Conservation (phyloP, 2,329 filamentous ascomycete species). For the Fusarium sp. region DNA sequence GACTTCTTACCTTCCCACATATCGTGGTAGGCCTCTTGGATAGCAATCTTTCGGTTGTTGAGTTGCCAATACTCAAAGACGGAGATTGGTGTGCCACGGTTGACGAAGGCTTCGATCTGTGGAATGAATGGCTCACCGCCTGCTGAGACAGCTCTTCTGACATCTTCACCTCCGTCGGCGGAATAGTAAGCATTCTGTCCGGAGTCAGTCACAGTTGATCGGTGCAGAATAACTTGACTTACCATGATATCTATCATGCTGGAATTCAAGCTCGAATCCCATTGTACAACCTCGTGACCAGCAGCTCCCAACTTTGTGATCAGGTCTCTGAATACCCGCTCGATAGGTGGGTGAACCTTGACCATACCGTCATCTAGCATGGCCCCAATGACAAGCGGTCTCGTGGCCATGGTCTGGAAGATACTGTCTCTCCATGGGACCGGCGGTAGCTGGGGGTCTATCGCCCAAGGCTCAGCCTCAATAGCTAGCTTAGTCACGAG, state of each 20-base stretch:
- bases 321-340: not conserved
- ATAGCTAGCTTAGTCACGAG: not conserved
- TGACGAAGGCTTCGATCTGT: not conserved
- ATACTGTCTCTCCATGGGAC: not conserved
- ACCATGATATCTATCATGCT: not conserved
- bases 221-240: accelerated
- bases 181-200: not conserved
- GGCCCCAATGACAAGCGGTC: not conserved
- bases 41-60: not conserved
- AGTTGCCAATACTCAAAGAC: not conserved
- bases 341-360: not conserved
- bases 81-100: not conserved
- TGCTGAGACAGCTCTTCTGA: not conserved
- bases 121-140: not conserved
- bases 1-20: not conserved
- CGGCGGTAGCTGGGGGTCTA: not conserved
- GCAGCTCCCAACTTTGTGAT: not conserved
- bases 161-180: not conserved
- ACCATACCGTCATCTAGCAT: not conserved
- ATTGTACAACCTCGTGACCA: not conserved
- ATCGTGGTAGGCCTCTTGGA: not conserved
- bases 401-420: not conserved
- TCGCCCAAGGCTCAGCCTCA: not conserved
- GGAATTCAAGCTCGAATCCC: not conserved
- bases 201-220: accelerated